phyloP scores from a whole-genome alignment of 1,284 basidiomycete genomes.

The Pyrrhoderma noxium region DNA sequence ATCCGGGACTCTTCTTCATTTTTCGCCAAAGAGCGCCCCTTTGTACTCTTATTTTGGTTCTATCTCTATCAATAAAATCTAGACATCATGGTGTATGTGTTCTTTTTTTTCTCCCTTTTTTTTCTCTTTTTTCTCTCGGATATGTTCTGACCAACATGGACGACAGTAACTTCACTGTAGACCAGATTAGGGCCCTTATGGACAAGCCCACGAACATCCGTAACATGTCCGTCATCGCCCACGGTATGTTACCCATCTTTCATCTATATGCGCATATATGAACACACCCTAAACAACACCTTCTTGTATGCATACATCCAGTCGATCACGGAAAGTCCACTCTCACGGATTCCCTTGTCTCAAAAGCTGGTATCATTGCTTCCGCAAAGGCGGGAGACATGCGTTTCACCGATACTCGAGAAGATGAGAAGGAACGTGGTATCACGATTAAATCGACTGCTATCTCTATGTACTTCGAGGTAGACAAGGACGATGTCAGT shows the following conservation, averaged over 20 bases:
- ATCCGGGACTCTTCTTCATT: background rate
- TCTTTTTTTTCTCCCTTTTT: constrained; percentile 8
- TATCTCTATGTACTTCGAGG: constrained; percentile 99
- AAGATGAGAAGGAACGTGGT: constrained; percentile 99
- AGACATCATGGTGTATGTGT: constrained; percentile 71
- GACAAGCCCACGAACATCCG: constrained; percentile 88
- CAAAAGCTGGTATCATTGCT: constrained; percentile 99
- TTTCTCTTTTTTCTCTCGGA: constrained; percentile 5
- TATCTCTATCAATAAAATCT: constrained; percentile 23
- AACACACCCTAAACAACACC: constrained; percentile 19
- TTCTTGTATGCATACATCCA: constrained; percentile 26
- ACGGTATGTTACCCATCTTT: constrained; percentile 48
- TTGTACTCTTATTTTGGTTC: constrained; percentile 11
- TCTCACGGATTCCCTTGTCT: constrained; percentile 97
- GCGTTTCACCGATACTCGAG: constrained; percentile 97
- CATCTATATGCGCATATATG: constrained; percentile 18
- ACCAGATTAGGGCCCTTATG: constrained; percentile 89
- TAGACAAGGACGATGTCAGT: constrained; percentile 81
- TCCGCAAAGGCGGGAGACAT: constrained; percentile 91
- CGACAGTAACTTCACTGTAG: constrained; percentile 79
- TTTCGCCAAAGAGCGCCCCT: constrained; percentile 8
- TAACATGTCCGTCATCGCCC: constrained; percentile 98
- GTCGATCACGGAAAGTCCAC: constrained; percentile 99
- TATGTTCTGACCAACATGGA: constrained; percentile 6
- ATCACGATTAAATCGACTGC: constrained; percentile 99